phyloP scores from a whole-genome alignment of 371 early-diverging fungal genomes.

The Dinochytrium kinnereticum region DNA sequence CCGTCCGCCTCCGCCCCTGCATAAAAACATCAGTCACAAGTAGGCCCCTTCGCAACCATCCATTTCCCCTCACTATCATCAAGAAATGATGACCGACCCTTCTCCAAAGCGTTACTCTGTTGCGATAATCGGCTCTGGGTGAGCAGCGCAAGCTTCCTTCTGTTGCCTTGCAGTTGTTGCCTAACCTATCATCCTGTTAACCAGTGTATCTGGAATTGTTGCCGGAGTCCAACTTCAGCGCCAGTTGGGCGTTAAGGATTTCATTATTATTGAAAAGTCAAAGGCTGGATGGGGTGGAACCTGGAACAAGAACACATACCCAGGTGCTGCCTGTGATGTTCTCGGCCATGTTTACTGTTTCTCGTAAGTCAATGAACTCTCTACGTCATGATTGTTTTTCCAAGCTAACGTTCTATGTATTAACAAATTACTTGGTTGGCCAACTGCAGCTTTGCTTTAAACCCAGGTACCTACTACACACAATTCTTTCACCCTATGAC shows the following conservation, averaged over 20 bases:
- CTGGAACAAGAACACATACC: conserved; percentile 54
- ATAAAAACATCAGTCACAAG: no score
- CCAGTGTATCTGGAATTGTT: conserved; percentile 4
- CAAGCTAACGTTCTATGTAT: not conserved
- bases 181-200: not conserved
- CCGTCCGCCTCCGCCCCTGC: no score
- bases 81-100: no score
- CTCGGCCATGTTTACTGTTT: conserved; percentile 44
- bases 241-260: conserved; percentile 1
- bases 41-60: no score
- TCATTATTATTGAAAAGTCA: conserved; percentile 1
- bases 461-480: conserved; percentile 37
- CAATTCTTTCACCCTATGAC: not conserved
- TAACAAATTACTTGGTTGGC: conserved; percentile 34
- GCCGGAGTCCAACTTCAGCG: not conserved
- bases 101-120: not conserved
- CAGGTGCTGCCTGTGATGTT: conserved; percentile 65
- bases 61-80: no score
- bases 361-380: not conserved
- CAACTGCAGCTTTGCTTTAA: conserved; percentile 50
- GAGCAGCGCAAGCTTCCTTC: not conserved
- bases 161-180: not conserved
- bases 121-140: conserved; percentile 3
- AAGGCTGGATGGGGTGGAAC: not conserved
- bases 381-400: not conserved